Evolutionary conservation across 768 basidiomycete species (phyloP).

Genomic region (Tephrocybe sp.): DNA sequence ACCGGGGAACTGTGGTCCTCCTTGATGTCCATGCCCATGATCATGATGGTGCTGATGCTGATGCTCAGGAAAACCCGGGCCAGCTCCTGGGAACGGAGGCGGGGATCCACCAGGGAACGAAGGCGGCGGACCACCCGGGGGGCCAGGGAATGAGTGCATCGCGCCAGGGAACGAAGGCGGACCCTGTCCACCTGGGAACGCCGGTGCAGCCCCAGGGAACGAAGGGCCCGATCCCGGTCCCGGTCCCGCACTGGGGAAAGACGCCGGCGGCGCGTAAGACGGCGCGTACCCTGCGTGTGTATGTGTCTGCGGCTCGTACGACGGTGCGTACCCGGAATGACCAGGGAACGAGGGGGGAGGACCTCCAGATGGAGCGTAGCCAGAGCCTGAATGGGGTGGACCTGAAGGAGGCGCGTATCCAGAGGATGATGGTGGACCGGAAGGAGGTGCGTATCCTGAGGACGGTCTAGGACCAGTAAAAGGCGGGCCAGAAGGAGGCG

Average conservation of each 20-base stretch:
- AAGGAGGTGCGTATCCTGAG: slow-evolving; percentile 19
- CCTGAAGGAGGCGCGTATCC: slow-evolving; percentile 26
- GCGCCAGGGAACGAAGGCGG: slow-evolving; percentile 18
- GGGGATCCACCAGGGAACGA: slow-evolving; percentile 27
- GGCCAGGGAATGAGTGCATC: slow-evolving; percentile 19
- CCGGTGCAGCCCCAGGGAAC: slow-evolving; percentile 23
- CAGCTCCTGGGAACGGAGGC: slow-evolving; percentile 36
- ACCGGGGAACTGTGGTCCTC: slow-evolving; percentile 27
- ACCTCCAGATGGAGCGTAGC: slow-evolving; percentile 12
- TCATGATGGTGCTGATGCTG: slow-evolving; percentile 2
- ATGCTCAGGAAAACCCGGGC: slow-evolving; percentile 18
- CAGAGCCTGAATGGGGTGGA: slow-evolving; percentile 19
- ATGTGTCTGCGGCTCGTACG: slow-evolving; percentile 12
- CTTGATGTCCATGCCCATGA: slow-evolving; percentile 9
- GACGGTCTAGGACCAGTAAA: slow-evolving; percentile 10
- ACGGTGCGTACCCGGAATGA: slow-evolving; percentile 14
- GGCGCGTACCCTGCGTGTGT: slow-evolving; percentile 29
- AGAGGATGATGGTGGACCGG: slow-evolving; percentile 24
- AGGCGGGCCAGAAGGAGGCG: slow-evolving; percentile 24
- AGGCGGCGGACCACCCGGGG: slow-evolving; percentile 26
- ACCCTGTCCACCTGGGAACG: slow-evolving; percentile 18
- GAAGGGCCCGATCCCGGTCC: slow-evolving; percentile 20
- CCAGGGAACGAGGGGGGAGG: slow-evolving; percentile 14
- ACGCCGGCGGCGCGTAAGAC: slow-evolving; percentile 16
- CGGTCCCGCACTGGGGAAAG: slow-evolving; percentile 28